Percentiles rank a stretch among this genome's conserved stretches.
Conservation (phyloP, 2,329 filamentous ascomycete species). For the Talaromyces sp. region DNA sequence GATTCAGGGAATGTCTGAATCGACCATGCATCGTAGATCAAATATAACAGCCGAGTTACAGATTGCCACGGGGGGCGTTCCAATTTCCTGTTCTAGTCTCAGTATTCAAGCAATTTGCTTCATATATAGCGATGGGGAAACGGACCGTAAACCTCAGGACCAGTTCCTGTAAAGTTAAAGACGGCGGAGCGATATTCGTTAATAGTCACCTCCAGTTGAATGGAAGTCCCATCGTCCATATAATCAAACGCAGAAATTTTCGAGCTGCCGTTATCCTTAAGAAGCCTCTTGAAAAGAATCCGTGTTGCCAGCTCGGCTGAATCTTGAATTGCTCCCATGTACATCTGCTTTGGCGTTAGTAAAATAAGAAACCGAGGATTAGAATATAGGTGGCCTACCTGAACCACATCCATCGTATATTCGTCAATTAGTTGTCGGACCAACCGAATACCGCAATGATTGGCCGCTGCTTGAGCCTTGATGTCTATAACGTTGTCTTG, state of each 20-base stretch:
- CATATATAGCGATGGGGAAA: neutral
- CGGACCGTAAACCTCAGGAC: constrained; percentile 14
- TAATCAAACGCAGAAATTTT: constrained; percentile 9
- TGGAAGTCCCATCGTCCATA: constrained; percentile 16
- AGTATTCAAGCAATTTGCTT: neutral
- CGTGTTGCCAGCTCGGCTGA: constrained; percentile 7
- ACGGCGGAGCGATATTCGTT: neutral
- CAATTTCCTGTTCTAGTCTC: constrained; percentile 6
- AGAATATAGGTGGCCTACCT: constrained; percentile 20
- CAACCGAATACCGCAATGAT: constrained; percentile 42
- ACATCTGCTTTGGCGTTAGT: neutral
- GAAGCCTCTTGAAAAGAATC: constrained; percentile 5
- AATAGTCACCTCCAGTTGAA: constrained; percentile 8
- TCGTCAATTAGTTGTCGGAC: constrained; percentile 39
- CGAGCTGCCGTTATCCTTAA: neutral
- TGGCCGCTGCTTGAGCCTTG: constrained; percentile 48
- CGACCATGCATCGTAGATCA: constrained; percentile 11
- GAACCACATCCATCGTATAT: constrained; percentile 34
- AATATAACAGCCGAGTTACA: constrained; percentile 12
- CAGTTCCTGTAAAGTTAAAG: constrained; percentile 15
- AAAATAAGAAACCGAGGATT: neutral
- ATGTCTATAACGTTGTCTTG: constrained; percentile 48
- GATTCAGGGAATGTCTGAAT: constrained; percentile 13
- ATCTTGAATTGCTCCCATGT: constrained; percentile 8
- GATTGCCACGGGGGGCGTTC: constrained; percentile 11